Evolutionary conservation across 805 yeast species (phyloP).

Genomic region (Myxozyma udenii): DNA sequence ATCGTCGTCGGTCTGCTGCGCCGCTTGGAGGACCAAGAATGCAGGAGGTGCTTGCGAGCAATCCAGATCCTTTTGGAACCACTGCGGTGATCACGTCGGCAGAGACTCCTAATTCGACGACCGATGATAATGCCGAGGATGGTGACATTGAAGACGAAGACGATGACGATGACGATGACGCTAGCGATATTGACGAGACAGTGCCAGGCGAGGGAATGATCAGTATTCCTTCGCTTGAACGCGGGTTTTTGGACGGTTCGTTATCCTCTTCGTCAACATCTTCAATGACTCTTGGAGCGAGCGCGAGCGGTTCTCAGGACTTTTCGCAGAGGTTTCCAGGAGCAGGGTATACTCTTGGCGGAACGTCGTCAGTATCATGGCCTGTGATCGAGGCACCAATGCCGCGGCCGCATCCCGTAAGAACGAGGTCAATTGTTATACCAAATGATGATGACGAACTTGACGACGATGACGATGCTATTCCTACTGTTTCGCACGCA

Average conservation of each 20-base stretch:
- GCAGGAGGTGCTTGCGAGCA: constrained; percentile 13
- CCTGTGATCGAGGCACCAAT: not conserved
- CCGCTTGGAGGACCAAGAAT: constrained; percentile 33
- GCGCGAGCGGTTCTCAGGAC: too few relatives aligned
- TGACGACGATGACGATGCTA: not conserved
- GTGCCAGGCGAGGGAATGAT: too few relatives aligned
- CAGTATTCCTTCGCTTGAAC: too few relatives aligned
- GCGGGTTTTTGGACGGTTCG: too few relatives aligned
- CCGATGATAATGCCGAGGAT: not conserved
- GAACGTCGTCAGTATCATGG: constrained; percentile 1
- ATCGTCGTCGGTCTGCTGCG: constrained; percentile 49
- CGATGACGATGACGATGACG: not conserved
- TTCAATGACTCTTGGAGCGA: too few relatives aligned
- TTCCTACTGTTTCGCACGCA: not conserved
- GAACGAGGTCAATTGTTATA: not conserved
- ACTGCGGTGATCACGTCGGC: not conserved
- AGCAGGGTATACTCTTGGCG: constrained; percentile 17
- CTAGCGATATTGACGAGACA: too few relatives aligned
- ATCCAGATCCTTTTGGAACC: constrained; percentile 5
- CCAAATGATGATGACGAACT: constrained; percentile 1
- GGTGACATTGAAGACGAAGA: not conserved
- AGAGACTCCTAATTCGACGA: not conserved
- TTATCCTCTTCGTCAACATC: too few relatives aligned
- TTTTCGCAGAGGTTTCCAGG: constrained; percentile 19
- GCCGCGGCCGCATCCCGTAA: not conserved